Conservation (phyloP, 495 filamentous ascomycete species). For the Aspergillus sclerotiicarbonarius region DNA sequence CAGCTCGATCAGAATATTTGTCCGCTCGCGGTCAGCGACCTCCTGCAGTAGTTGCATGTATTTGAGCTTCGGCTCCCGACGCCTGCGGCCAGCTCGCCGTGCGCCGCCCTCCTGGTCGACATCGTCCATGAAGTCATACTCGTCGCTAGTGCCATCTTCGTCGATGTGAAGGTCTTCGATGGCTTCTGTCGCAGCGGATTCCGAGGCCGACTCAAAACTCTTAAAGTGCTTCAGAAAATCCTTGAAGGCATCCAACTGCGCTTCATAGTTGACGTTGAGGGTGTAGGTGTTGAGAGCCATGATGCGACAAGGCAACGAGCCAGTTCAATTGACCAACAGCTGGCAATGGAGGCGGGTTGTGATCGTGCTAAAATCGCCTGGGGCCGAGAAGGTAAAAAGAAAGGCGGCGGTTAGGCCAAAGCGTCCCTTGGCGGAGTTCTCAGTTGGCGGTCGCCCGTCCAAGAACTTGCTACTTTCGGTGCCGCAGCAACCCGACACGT, state of each 20-base stretch:
- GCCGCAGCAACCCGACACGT: conserved; percentile 18
- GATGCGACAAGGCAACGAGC: conserved; percentile 23
- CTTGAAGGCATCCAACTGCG: conserved; percentile 83
- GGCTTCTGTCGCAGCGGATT: conserved; percentile 68
- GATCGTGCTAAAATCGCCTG: conserved; percentile 11
- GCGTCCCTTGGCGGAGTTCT: conserved; percentile 6
- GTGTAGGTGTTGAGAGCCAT: conserved; percentile 81
- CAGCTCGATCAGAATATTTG: conserved; percentile 80
- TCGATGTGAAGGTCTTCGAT: conserved; percentile 82
- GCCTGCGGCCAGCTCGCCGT: conserved; percentile 40
- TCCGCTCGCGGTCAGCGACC: conserved; percentile 71
- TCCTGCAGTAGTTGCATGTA: conserved; percentile 90
- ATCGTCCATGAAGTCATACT: conserved; percentile 94
- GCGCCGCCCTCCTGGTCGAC: conserved; percentile 55
- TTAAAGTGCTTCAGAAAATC: conserved; percentile 89
- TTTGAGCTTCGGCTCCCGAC: conserved; percentile 66
- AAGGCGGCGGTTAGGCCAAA: conserved; percentile 6
- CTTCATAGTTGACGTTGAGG: conserved; percentile 77
- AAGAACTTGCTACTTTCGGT: background rate
- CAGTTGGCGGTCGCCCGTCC: background rate
- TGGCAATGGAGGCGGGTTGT: conserved; percentile 21
- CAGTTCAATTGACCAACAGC: conserved; percentile 18
- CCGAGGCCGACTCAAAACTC: conserved; percentile 65
- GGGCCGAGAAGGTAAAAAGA: conserved; percentile 7
- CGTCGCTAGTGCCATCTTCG: conserved; percentile 84